Base-by-base conservation (phyloP, 176 grass and related monocot species). In the Avena eriantha region DNA sequence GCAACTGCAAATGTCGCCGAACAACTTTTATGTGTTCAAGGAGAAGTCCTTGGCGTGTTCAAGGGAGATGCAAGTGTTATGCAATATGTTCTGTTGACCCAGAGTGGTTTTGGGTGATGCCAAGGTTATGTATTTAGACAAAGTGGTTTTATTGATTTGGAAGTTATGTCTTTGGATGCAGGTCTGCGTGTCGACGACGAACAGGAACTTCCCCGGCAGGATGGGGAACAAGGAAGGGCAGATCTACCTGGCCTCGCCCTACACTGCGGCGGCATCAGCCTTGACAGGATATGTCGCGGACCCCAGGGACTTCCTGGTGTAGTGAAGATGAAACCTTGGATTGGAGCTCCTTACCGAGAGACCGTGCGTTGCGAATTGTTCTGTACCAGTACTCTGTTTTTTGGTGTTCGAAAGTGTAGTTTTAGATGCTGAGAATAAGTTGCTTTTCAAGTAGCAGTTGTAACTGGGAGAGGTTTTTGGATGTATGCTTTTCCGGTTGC, bases 161-260 rank as follows among this genome's bases (percentile, higher is more conserved):
- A 55, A 58, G 15, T 76, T 12, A 54, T 69, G 45, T 66, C n/a
- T 78, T 36, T 79, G 83, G 19, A 9, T 78, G 73, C 88, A 98
- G 97, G 88, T 98, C 12, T 98, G 94, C 54, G 97, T 98, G 63
- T 94, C 93, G 22, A 98, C 97, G 21, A 98, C 97, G 47, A 98
- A 98, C 76, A 91, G 93, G 67, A 98, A 98, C 61, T 98, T 98
- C 85, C 97, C 94, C 0, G 97, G 97, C 77, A 94, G 94, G 82
- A 98, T 98, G 97, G 97, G 94, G 10, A 92, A 98, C 68, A 94
- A 98, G 85, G 97, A 98, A 80, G 97, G 97, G 22, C 94, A 96
- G 88, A 94, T 98, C 67, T 98, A 98, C 88, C 87, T 98, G 5
- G 97, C 97, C 8, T 96, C 97, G 7, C 97, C 97, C 3, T 98